Base-by-base conservation (phyloP, 495 filamentous ascomycete species). In the Penicillium cinerascens region DNA sequence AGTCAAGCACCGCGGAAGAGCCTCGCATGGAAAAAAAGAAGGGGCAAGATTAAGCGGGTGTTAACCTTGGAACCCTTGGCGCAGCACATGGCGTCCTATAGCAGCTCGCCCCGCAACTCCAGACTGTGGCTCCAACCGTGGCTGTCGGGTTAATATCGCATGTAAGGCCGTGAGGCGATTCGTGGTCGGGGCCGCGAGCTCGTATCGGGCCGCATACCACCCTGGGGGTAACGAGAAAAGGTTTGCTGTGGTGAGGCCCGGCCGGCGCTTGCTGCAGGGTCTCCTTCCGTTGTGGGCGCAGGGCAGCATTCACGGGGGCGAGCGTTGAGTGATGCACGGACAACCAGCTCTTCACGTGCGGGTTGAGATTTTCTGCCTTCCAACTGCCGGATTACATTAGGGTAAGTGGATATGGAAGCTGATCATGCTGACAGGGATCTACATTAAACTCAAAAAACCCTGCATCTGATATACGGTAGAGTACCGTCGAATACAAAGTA, bases 101-200 rank as follows among this genome's bases (percentile, higher is more conserved):
- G 37, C 36, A 29, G 6, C 11, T 18, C 2, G 48, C 21, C 23
- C 27, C 33, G 21, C 39, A 18, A 27, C 37, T 20, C 37, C 18
- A 39, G 37, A 39, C 37, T 4, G 4, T 17, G 37, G 33, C 6
- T 20, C 18, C n/a, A 18, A 39, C 37, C 37, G 20, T 23, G 26
- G 15, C 35, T 53, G 36, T 49, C 55, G 55, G 54, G 37, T 16
- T 56, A 56, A 51, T 56, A 44, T 56, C 54, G 54, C 47, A 29
- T 15, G 36, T 47, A 51, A 6, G 37, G 1, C 42, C 37, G 40
- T 23, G 47, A 47, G 42, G 22, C 36, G 16, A 42, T 39, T 39
- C 44, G 5, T 44, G 26, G 16, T 35, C 36, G 51, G 20, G 44
- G 26, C 38, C 18, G 23, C 13, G 4, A 11, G 26, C 18, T 39